Base-by-base conservation (phyloP, 768 basidiomycete species). In the Sarcomyxa edulis region DNA sequence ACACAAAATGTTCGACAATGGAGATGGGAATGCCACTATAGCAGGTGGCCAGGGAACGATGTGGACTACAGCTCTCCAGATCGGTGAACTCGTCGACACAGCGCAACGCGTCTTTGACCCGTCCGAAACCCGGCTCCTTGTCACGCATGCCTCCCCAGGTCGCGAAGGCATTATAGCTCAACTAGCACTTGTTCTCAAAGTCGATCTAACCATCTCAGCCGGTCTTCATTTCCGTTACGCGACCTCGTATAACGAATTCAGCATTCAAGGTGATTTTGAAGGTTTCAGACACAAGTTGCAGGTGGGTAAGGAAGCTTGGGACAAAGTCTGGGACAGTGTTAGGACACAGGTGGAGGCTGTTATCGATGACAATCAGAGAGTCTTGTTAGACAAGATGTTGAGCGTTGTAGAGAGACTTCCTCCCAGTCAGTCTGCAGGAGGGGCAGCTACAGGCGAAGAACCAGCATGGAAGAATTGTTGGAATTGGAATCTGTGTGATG, bases 401-500 rank as follows among this genome's bases (percentile, higher is more conserved):
- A 77, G 75, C 9, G 90, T 96, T 23, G 70, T 91, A 23, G 84
- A 88, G 49, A 78, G 89, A 32, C 63, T 96, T 5, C 94, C 94
- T 1, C 64, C 72, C 4, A 48, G 68, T 0, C 61, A 69, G 31
- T 68, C 72, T 20, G 47, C 55, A 5, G 70, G 66, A 0, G 68
- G 72, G 6, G 67, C 73, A 1, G 66, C 72, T 7, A 69, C 74
- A 2, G 73, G 75, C 2, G 95, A 99, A 58, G 93, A 97, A 50
- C 81, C 84, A 3, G 82, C 89, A 0, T 99, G 96, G 96, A 99
- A 97, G 63, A 97, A 96, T 58, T 92, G 90, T 57, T 97, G 95
- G 95, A 92, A 96, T 57, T 96, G 95, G 95, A 95, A 97, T 53
- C 65, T 98, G 29, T 93, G 93, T 47, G 96, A 99, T 50, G 95